phyloP scores from a whole-genome alignment of 176 grass and related monocot species.

The Phoenix dactylifera region DNA sequence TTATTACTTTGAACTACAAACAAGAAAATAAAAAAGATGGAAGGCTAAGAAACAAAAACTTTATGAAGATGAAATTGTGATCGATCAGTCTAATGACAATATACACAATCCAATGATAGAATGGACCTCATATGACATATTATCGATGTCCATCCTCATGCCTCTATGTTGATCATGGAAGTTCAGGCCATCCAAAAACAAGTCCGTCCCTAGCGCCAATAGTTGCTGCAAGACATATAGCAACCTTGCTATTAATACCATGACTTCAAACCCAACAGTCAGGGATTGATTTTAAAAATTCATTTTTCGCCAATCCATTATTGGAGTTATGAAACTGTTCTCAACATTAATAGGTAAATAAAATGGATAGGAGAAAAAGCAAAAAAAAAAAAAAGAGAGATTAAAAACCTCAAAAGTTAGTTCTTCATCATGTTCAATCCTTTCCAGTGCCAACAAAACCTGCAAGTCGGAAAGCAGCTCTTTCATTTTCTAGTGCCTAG shows the following conservation, averaged over 20 bases:
- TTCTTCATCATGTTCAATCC: background rate
- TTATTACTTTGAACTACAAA: too few species aligned
- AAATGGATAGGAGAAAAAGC: background rate
- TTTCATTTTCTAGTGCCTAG: background rate
- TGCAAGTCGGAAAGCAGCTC: background rate
- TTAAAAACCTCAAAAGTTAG: background rate
- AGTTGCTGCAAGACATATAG: constrained; percentile 24
- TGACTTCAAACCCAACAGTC: too few species aligned
- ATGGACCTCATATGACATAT: constrained; percentile 86
- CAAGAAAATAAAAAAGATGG: too few species aligned
- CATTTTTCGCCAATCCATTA: too few species aligned
- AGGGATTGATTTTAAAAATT: too few species aligned
- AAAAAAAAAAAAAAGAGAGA: background rate
- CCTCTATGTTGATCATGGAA: constrained; percentile 54
- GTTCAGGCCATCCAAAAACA: constrained; percentile 33
- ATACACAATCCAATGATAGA: constrained; percentile 4
- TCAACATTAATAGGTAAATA: background rate
- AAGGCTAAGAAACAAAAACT: too few species aligned
- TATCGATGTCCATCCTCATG: constrained; percentile 90
- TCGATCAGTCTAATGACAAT: too few species aligned
- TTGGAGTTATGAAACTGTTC: too few species aligned
- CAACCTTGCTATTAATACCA: background rate
- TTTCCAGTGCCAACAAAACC: constrained; percentile 6
- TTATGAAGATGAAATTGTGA: too few species aligned
- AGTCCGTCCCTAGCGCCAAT: background rate